Evolutionary conservation across 2,329 filamentous ascomycete species (phyloP).

Genomic region (Stagonosporopsis tanaceti): DNA sequence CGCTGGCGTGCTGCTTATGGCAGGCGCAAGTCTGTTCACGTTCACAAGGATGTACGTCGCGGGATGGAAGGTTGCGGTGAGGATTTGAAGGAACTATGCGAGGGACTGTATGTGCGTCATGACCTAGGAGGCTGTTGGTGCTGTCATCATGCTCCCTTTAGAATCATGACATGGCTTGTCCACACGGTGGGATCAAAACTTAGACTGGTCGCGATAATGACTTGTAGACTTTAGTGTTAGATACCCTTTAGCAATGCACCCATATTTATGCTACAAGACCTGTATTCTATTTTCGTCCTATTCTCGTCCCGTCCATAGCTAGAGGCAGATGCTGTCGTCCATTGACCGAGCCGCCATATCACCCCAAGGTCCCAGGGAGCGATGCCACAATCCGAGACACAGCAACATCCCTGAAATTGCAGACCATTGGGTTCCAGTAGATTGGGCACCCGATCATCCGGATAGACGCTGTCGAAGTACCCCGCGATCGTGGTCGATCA

Average conservation of each 20-base stretch:
- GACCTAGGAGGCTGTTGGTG: too few relatives aligned
- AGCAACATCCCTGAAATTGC: not conserved
- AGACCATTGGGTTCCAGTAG: too few relatives aligned
- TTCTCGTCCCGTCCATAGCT: too few relatives aligned
- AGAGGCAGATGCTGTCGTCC: not conserved
- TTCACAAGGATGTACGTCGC: conserved; percentile 40
- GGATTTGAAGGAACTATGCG: conserved; percentile 2
- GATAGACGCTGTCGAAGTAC: not conserved
- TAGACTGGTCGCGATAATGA: too few relatives aligned
- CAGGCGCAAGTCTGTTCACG: conserved; percentile 48
- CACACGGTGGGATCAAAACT: too few relatives aligned
- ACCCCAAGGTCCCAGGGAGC: not conserved
- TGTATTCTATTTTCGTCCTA: too few relatives aligned
- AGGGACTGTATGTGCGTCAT: too few relatives aligned
- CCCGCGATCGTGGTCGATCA: not conserved
- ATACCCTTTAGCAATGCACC: too few relatives aligned
- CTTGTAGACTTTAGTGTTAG: too few relatives aligned
- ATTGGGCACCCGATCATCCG: not conserved
- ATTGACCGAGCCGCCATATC: not conserved
- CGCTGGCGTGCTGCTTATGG: conserved; percentile 63
- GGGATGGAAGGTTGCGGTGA: conserved; percentile 33
- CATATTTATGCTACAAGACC: too few relatives aligned
- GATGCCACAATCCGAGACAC: not conserved
- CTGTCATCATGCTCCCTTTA: too few relatives aligned
- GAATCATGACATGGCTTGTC: too few relatives aligned